Evolutionary conservation across 139 green algal species (phyloP).

Genomic region (Tetratostichococcus sp.): DNA sequence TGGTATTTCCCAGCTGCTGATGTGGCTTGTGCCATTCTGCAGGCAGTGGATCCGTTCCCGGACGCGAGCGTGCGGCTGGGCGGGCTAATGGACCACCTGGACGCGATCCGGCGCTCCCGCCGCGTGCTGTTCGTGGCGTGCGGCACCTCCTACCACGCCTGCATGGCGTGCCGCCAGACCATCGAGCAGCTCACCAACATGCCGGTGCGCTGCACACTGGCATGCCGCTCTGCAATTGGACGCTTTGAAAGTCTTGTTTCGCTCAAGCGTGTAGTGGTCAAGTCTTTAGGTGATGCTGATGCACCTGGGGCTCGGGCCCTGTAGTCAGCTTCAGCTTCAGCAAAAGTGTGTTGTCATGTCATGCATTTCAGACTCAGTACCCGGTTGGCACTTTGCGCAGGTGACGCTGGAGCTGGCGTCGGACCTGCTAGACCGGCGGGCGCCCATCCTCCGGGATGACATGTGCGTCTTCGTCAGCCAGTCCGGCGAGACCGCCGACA

Average conservation of each 20-base stretch:
- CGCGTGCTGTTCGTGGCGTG: slow-evolving; percentile 66
- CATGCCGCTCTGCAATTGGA: too few species aligned
- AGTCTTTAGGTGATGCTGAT: too few species aligned
- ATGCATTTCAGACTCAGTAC: too few species aligned
- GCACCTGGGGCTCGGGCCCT: too few species aligned
- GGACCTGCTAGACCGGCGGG: slow-evolving; percentile 64
- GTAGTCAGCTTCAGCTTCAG: too few species aligned
- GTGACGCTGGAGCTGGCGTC: slow-evolving; percentile 69
- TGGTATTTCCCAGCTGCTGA: too few species aligned
- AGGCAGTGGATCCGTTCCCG: slow-evolving; percentile 5
- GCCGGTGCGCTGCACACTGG: slow-evolving; percentile 16
- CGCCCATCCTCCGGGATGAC: slow-evolving; percentile 66
- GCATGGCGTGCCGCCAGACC: slow-evolving; percentile 30
- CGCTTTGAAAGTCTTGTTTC: too few species aligned
- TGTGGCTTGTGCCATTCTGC: too few species aligned
- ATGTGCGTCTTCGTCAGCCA: slow-evolving; percentile 60
- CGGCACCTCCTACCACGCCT: slow-evolving; percentile 66
- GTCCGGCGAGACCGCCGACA: slow-evolving; percentile 73
- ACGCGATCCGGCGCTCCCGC: slow-evolving; percentile 44
- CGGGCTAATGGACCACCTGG: slow-evolving; percentile 19
- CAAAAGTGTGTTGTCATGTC: too few species aligned
- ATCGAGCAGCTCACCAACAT: slow-evolving; percentile 22
- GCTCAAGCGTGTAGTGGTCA: too few species aligned
- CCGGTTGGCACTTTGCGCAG: too few species aligned
- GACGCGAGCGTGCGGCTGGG: slow-evolving; percentile 11